These are phyloP conservation scores for Populus hybrid DNA, from an alignment of 441 rosid genomes.

Conservation along the genomic window DNA sequence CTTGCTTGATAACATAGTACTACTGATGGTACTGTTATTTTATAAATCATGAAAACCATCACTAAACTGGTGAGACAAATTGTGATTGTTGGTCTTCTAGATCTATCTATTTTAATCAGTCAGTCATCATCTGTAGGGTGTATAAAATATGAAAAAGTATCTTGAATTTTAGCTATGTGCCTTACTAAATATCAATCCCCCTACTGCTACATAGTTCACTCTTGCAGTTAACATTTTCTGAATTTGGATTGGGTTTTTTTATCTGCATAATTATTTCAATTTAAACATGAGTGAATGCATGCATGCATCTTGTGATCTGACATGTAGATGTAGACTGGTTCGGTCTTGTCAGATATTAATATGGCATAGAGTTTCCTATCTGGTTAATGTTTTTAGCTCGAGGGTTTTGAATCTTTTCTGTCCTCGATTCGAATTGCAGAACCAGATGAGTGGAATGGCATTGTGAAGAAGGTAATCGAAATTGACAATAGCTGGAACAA, in stretches of 20 bases:
- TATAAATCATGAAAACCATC: background rate
- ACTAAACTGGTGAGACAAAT: background rate
- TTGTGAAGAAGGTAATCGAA: slow-evolving; percentile 18
- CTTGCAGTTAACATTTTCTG: too few species aligned
- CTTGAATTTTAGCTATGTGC: background rate
- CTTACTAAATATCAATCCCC: too few species aligned
- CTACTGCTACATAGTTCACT: too few species aligned
- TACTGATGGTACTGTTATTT: background rate
- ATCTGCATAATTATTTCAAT: background rate
- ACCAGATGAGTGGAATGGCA: slow-evolving; percentile 23
- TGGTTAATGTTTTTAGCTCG: background rate
- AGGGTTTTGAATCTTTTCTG: background rate
- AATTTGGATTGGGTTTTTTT: background rate
- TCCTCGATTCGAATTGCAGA: slow-evolving; percentile 12
- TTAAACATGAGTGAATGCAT: background rate
- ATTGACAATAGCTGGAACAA: slow-evolving; percentile 28
- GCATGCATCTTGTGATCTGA: background rate
- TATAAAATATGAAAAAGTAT: background rate
- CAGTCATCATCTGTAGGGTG: background rate
- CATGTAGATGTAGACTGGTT: background rate
- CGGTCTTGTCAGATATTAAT: background rate
- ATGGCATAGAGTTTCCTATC: background rate
- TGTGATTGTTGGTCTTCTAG: background rate
- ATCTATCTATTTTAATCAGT: background rate
- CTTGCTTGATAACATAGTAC: background rate